Conservation (phyloP, 192 early-diverging fungal genomes). For the Entomortierella chlamydospora region DNA sequence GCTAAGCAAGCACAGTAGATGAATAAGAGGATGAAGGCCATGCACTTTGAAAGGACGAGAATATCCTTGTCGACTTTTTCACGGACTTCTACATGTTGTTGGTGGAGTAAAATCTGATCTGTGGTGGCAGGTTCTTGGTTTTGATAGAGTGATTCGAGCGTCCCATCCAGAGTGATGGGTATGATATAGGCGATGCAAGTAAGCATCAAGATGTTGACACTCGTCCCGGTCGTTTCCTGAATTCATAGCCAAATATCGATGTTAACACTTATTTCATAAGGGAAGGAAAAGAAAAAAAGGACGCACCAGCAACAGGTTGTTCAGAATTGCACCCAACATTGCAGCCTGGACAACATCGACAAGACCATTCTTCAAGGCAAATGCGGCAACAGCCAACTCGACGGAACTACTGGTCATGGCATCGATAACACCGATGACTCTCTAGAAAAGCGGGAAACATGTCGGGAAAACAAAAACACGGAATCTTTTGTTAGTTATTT, state of each 20-base stretch:
- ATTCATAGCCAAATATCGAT: no score
- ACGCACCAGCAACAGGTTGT: slow-evolving; percentile 87
- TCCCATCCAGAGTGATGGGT: slow-evolving; percentile 24
- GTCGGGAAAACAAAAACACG: neutral
- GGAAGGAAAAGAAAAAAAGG: neutral
- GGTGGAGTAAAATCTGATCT: neutral
- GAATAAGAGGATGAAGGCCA: slow-evolving; percentile 30
- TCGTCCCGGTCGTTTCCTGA: slow-evolving; percentile 40
- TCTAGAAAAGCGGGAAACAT: slow-evolving; percentile 12
- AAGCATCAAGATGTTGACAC: slow-evolving; percentile 38
- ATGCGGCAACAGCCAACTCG: slow-evolving; percentile 49
- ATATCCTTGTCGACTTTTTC: slow-evolving; percentile 17
- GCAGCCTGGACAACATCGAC: slow-evolving; percentile 58
- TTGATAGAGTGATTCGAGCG: slow-evolving; percentile 3
- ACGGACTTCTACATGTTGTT: neutral
- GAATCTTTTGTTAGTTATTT: no score
- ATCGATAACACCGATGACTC: slow-evolving; percentile 51
- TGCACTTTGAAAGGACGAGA: slow-evolving; percentile 29
- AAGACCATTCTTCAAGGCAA: slow-evolving; percentile 43
- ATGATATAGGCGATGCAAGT: slow-evolving; percentile 37
- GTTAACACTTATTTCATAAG: no score
- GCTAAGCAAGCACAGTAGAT: slow-evolving; percentile 22
- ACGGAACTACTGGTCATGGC: slow-evolving; percentile 55
- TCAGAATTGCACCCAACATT: slow-evolving; percentile 90
- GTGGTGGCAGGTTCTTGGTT: neutral